These are phyloP conservation scores for Desmodesmus armatus DNA, from an alignment of 139 green algal species.

Conservation along the genomic window DNA sequence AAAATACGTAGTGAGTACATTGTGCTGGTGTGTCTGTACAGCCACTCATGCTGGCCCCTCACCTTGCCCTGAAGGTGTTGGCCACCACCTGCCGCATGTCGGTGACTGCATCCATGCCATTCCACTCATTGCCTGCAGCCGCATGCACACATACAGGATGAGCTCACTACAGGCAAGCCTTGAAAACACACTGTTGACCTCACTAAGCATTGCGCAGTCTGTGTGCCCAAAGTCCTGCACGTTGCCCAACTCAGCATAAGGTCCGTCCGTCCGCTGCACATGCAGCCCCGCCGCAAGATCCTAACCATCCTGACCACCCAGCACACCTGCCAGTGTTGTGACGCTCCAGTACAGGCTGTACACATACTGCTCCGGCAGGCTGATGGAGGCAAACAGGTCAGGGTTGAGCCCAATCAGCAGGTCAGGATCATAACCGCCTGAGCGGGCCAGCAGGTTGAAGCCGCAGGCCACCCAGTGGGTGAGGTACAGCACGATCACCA, in stretches of 20 bases:
- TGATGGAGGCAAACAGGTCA: constrained; percentile 25
- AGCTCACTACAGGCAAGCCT: too few relatives aligned
- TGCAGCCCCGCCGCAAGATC: too few relatives aligned
- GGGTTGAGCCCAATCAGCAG: constrained; percentile 42
- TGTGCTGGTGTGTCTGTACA: too few relatives aligned
- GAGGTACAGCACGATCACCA: constrained; percentile 50
- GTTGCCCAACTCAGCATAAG: too few relatives aligned
- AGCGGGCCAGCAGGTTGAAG: constrained; percentile 57
- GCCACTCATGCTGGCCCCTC: too few relatives aligned
- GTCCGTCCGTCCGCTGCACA: too few relatives aligned
- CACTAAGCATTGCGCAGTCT: too few relatives aligned
- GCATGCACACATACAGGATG: too few relatives aligned
- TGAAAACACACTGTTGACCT: too few relatives aligned
- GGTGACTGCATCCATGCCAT: constrained; percentile 40
- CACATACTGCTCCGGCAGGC: constrained; percentile 28
- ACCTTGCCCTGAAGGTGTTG: constrained; percentile 40
- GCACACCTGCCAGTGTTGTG: constrained; percentile 60
- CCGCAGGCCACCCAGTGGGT: constrained; percentile 62
- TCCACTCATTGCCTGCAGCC: constrained; percentile 49
- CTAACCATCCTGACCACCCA: constrained; percentile 38
- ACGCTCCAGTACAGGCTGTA: constrained; percentile 65
- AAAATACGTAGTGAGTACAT: too few relatives aligned
- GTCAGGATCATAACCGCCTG: constrained; percentile 35
- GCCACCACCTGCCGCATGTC: constrained; percentile 47
- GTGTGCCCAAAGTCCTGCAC: too few relatives aligned